phyloP scores from a whole-genome alignment of 495 filamentous ascomycete species.

The Tuber brumale region DNA sequence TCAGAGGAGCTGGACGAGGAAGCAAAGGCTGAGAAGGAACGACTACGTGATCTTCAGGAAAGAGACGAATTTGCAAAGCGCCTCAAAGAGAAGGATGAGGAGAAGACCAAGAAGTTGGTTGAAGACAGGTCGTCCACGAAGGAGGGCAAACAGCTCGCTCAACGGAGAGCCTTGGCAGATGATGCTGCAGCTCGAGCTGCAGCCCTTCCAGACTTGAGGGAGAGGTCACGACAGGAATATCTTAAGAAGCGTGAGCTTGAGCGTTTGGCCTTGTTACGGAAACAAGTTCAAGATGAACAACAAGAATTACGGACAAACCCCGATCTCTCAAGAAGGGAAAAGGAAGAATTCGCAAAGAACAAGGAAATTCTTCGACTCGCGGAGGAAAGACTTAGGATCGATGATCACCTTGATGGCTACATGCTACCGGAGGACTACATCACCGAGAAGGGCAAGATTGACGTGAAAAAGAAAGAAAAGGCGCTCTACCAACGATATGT shows the following conservation, averaged over 20 bases:
- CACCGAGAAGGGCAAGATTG: slow-evolving; percentile 84
- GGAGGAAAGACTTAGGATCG: slow-evolving; percentile 78
- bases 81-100: slow-evolving; percentile 61
- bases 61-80: slow-evolving; percentile 69
- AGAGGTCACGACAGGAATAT: slow-evolving; percentile 85
- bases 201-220: slow-evolving; percentile 67
- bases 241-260: slow-evolving; percentile 86
- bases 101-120: slow-evolving; percentile 63
- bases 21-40: slow-evolving; percentile 51
- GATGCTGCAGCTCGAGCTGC: slow-evolving; percentile 56
- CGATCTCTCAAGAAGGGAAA: slow-evolving; percentile 67
- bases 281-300: slow-evolving; percentile 86
- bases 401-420: slow-evolving; percentile 90
- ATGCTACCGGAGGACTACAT: slow-evolving; percentile 92
- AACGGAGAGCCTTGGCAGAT: slow-evolving; percentile 58
- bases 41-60: slow-evolving; percentile 60
- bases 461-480: slow-evolving; percentile 81
- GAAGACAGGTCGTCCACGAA: slow-evolving; percentile 59
- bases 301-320: slow-evolving; percentile 74
- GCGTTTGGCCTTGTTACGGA: slow-evolving; percentile 71
- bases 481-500: slow-evolving; percentile 87
- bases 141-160: slow-evolving; percentile 53
- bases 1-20: slow-evolving; percentile 53
- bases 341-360: slow-evolving; percentile 85
- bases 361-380: slow-evolving; percentile 78